Percentiles rank a stretch among this genome's conserved stretches.
phyloP scores from a whole-genome alignment of 2,329 filamentous ascomycete species.

The Leptographium galeiforme region DNA sequence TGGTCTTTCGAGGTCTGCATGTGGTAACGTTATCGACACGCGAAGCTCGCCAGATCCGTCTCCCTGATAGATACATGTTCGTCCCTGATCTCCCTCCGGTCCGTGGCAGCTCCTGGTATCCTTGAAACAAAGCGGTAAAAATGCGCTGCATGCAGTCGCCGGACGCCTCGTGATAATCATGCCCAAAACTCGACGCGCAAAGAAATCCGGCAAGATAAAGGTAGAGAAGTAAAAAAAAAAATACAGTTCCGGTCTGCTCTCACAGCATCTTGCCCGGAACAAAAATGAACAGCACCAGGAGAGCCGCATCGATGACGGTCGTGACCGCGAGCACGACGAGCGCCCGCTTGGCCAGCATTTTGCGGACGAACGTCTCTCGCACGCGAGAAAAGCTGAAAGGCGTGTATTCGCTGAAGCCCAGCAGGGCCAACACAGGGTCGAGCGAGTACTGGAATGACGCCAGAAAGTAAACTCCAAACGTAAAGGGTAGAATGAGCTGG shows the following conservation, averaged over 20 bases:
- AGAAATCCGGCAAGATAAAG: neutral
- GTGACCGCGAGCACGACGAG: slow-evolving; percentile 69
- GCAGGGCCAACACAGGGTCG: slow-evolving; percentile 76
- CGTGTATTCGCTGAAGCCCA: slow-evolving; percentile 92
- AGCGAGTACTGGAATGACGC: slow-evolving; percentile 91
- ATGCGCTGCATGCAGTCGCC: neutral
- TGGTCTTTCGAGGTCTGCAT: neutral
- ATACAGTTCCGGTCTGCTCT: slow-evolving; percentile 6
- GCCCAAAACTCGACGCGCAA: neutral
- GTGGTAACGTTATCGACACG: neutral
- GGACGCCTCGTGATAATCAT: slow-evolving; percentile 1
- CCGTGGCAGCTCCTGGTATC: slow-evolving; percentile 7
- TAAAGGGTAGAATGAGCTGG: slow-evolving; percentile 72
- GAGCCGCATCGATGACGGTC: slow-evolving; percentile 60
- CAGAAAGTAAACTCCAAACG: slow-evolving; percentile 76
- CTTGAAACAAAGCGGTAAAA: slow-evolving; percentile 5
- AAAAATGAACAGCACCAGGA: slow-evolving; percentile 84
- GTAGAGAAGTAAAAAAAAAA: too few relatives aligned
- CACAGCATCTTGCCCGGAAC: slow-evolving; percentile 78
- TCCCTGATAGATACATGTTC: neutral
- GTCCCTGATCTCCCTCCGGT: neutral
- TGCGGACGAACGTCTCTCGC: slow-evolving; percentile 80
- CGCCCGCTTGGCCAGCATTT: slow-evolving; percentile 70
- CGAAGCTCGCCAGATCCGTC: neutral
- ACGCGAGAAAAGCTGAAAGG: slow-evolving; percentile 84